These are phyloP conservation scores for Paramecium pentaurelia DNA, from an alignment of 73 alveolate species.

Conservation along the genomic window DNA sequence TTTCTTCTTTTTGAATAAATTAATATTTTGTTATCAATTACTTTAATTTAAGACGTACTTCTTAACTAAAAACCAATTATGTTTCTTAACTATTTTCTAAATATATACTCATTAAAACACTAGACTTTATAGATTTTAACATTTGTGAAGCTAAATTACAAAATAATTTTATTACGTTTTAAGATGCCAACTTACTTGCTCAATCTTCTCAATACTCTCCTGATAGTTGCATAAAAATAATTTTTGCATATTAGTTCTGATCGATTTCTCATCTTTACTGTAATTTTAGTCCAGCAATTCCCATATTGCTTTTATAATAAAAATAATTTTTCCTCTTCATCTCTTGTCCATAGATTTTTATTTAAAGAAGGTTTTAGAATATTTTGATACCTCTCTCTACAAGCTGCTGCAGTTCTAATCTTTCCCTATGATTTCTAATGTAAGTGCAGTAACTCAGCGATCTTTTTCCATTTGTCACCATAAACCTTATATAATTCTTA, in stretches of 20 bases:
- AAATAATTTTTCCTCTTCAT: neutral
- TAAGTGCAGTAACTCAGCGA: neutral
- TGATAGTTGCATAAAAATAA: neutral
- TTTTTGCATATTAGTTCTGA: neutral
- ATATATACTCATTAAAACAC: neutral
- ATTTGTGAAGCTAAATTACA: neutral
- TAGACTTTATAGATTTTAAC: neutral
- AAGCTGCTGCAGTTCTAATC: neutral
- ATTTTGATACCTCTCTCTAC: conserved; percentile 10
- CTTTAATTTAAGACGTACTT: neutral
- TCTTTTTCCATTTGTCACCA: neutral
- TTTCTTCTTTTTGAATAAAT: neutral
- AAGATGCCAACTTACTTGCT: neutral
- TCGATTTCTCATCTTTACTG: neutral
- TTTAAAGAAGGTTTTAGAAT: neutral
- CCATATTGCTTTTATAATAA: neutral
- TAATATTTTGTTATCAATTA: neutral
- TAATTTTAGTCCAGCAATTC: neutral
- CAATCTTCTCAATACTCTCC: conserved; percentile 8
- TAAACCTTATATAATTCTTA: neutral
- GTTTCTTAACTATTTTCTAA: neutral
- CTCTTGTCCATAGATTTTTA: neutral
- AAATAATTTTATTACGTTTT: neutral
- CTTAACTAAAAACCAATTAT: neutral
- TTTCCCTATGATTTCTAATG: neutral